Evolutionary conservation across 345 rosid genomes (phyloP), one percentile per base, ranked within the genome.

Genomic region (Tarenaya hassleriana): DNA sequence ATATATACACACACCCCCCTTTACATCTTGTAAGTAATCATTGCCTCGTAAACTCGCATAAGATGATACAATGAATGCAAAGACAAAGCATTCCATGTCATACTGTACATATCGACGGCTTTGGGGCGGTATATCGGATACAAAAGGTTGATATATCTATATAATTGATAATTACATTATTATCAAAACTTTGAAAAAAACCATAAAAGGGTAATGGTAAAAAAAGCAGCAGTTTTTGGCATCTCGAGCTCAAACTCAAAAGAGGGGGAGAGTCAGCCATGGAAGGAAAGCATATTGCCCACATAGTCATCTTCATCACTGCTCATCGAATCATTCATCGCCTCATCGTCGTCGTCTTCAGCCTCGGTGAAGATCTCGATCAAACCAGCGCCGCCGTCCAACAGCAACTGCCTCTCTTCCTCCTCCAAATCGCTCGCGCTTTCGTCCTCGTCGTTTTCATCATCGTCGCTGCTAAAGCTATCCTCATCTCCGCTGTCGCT

Each of bases 401-500:
- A 71, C 15, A 75, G 74, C 42, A 80, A 78, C 3, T 65, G 84
- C 16, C 71, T 77, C 16, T 64, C 89, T 14, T 72, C 84, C 17
- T 75, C 87, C 14, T 79, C 88, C 31, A 78, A 74, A 16, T 78
- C 94, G 27, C 87, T 74, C 35, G 12, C 75, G 32, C 79, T 77
- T 44, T n/a, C n/a, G n/a, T n/a, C n/a, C n/a, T 78, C 88, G 37
- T 73, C 94, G n/a, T 76, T 73, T 1, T 82, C 49, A 16, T 64
- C 84, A 8, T 73, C 86, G 24, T 83, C 69, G 66, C 81, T 77
- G 72, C 75, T 57, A 34, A 70, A n/a, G n/a, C n/a, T 82, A 72
- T 84, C 88, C 8, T 66, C 83, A 53, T 84, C 89, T 34, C 89
- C 92, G 43, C 92, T 82, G 19, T 92, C 98, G 33, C 77, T 84